phyloP scores from a whole-genome alignment of 2,329 filamentous ascomycete genomes.

The Fusarium anthophilum region DNA sequence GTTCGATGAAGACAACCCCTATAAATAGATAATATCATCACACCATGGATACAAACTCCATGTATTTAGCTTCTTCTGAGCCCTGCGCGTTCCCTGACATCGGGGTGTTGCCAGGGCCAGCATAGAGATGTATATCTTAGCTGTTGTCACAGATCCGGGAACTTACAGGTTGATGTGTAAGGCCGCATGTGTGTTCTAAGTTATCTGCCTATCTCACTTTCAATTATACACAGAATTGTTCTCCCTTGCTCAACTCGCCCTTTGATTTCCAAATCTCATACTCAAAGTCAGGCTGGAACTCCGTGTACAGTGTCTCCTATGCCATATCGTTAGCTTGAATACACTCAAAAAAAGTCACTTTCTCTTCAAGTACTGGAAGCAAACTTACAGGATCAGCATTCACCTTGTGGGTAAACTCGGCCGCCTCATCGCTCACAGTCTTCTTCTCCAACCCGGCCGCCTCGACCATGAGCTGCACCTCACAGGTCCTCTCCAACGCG shows the following conservation, averaged over 20 bases:
- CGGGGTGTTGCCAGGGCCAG: background rate
- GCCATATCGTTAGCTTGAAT: background rate
- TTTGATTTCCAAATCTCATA: background rate
- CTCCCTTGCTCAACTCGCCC: background rate
- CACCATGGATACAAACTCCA: background rate
- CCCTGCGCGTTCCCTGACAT: background rate
- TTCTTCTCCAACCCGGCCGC: background rate
- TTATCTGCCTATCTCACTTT: background rate
- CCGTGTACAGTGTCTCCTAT: background rate
- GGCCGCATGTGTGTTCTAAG: background rate
- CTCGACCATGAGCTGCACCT: background rate
- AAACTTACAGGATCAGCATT: background rate
- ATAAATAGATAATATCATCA: background rate
- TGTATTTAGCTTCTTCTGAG: background rate
- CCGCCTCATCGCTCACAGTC: background rate
- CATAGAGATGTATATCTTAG: background rate
- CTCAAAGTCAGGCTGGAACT: background rate
- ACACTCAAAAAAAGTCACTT: background rate
- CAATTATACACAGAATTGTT: background rate
- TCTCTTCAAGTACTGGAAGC: background rate
- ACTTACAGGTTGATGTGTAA: background rate
- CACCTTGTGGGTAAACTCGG: background rate
- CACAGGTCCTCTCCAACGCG: background rate
- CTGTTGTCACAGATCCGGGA: background rate
- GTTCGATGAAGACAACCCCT: background rate